Percentiles rank a stretch among this genome's conserved stretches.
These are phyloP conservation scores for Agastache rugosa DNA, from an alignment of 257 asterid genomes.

Conservation along the genomic window DNA sequence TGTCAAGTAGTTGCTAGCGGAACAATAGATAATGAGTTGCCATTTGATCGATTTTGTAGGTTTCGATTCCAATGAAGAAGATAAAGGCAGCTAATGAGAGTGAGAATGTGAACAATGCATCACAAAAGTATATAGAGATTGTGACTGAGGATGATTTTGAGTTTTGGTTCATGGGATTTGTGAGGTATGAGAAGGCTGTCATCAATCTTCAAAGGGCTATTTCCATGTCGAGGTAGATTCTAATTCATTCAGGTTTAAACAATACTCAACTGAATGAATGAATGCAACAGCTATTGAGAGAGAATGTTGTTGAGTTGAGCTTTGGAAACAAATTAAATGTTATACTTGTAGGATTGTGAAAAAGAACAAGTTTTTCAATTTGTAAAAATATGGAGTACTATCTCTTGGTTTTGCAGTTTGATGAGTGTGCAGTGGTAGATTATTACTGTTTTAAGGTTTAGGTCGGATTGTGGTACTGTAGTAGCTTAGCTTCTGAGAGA, in stretches of 20 bases:
- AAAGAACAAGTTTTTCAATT: not conserved
- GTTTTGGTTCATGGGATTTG: conserved; percentile 97
- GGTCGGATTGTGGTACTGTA: not conserved
- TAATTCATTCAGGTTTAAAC: not conserved
- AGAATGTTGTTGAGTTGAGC: not conserved
- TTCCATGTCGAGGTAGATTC: conserved; percentile 44
- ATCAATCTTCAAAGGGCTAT: conserved; percentile 61
- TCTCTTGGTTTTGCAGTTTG: not conserved
- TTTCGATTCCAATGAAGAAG: conserved; percentile 69
- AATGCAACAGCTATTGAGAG: not conserved
- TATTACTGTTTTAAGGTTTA: conserved; percentile 10
- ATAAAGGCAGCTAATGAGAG: conserved; percentile 62
- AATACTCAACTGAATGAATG: too few relatives aligned
- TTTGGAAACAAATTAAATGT: not conserved
- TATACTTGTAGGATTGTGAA: not conserved
- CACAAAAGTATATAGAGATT: conserved; percentile 70
- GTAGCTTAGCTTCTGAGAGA: not conserved
- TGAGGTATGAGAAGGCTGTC: conserved; percentile 83
- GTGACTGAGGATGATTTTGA: conserved; percentile 73
- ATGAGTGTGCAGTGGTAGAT: conserved; percentile 17
- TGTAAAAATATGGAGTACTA: conserved; percentile 25
- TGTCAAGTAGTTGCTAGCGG: not conserved
- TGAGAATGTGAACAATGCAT: conserved; percentile 62
- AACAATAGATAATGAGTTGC: too few relatives aligned
- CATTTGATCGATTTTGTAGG: conserved; percentile 45